These are phyloP conservation scores for Noccaea caerulescens DNA, from an alignment of 345 rosid species.

Conservation along the genomic window DNA sequence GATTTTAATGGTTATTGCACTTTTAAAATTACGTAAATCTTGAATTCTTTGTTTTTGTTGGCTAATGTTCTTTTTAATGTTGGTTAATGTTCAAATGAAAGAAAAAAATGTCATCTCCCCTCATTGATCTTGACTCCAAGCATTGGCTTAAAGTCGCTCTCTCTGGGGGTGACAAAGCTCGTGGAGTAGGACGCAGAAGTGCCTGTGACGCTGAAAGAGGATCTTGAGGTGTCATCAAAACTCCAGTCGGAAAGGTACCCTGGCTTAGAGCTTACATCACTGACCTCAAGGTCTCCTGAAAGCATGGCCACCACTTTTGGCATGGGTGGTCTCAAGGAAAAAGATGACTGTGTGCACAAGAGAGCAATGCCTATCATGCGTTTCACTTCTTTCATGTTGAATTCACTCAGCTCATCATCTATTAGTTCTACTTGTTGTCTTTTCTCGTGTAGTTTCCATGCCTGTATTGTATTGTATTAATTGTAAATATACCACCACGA, in stretches of 20 bases:
- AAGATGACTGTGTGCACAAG: constrained; percentile 62
- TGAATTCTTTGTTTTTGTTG: no score
- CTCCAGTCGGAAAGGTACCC: constrained; percentile 60
- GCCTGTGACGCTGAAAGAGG: no score
- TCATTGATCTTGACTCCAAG: no score
- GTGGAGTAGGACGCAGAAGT: no score
- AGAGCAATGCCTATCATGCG: constrained; percentile 61
- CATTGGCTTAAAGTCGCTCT: no score
- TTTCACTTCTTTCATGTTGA: constrained; percentile 51
- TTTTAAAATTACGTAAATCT: no score
- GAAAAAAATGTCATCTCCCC: no score
- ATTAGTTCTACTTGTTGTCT: constrained; percentile 49
- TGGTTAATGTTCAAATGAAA: no score
- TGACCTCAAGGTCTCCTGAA: constrained; percentile 60
- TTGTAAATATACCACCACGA: no score
- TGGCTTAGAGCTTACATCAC: constrained; percentile 46
- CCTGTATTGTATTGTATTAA: constrained; percentile 39
- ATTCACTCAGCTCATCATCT: constrained; percentile 47
- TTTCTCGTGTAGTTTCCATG: constrained; percentile 61
- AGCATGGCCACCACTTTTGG: constrained; percentile 66
- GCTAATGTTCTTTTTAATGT: no score
- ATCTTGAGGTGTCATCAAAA: constrained; percentile 45
- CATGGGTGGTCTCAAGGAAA: constrained; percentile 59
- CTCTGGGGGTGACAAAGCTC: no score
- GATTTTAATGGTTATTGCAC: no score